These are phyloP conservation scores for Aspergillus affinis DNA, from an alignment of 495 filamentous ascomycete species.

Conservation along the genomic window DNA sequence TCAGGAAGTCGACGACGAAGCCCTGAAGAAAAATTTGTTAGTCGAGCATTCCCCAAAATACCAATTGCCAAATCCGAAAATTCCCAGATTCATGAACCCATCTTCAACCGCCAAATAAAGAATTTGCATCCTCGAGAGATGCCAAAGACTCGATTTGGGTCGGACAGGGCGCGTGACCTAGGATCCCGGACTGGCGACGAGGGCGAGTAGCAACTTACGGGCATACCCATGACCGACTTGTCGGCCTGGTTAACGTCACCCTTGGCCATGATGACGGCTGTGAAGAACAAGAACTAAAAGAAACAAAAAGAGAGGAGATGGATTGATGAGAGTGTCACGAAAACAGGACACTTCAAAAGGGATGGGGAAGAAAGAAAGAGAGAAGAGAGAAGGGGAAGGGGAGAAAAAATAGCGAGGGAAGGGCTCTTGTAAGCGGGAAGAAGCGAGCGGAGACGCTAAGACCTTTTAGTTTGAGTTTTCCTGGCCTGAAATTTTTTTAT, in stretches of 20 bases:
- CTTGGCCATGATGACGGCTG: conserved; percentile 50
- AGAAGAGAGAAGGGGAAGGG: conserved; percentile 33
- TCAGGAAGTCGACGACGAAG: conserved; percentile 92
- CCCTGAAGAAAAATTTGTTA: conserved; percentile 48
- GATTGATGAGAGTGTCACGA: conserved; percentile 34
- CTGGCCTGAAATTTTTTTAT: conserved; percentile 13
- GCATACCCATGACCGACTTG: conserved; percentile 91
- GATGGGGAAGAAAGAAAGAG: conserved; percentile 34
- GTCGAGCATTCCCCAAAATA: conserved; percentile 15
- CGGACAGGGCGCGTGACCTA: conserved; percentile 12
- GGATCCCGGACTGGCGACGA: conserved; percentile 13
- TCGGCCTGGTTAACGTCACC: conserved; percentile 56
- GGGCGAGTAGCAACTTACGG: conserved; percentile 38
- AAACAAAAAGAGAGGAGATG: conserved; percentile 46
- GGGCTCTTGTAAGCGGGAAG: conserved; percentile 45
- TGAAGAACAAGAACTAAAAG: conserved; percentile 38
- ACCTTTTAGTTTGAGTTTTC: conserved; percentile 17
- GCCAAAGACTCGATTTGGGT: not conserved
- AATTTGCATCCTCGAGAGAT: not conserved
- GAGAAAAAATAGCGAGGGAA: conserved; percentile 40
- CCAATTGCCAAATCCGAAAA: not conserved
- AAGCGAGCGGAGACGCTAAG: conserved; percentile 42
- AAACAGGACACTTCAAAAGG: conserved; percentile 37
- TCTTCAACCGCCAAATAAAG: not conserved
- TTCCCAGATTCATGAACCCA: not conserved